Evolutionary conservation across 345 rosid species (phyloP), one percentile per base, ranked within the genome.

Genomic region (Gossypium mustelinum): DNA sequence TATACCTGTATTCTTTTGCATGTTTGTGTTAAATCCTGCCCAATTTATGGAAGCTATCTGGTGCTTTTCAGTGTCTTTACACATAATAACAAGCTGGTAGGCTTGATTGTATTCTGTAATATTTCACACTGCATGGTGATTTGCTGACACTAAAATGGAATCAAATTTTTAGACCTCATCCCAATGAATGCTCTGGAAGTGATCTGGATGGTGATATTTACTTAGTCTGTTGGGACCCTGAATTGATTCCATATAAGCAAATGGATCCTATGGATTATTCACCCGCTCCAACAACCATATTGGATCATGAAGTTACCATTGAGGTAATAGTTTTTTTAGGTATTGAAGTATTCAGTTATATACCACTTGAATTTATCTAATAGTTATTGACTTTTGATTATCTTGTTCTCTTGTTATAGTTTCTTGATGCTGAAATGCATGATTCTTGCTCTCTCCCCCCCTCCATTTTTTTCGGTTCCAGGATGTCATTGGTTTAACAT

Each of bases 121-220:
- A 11, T 43, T 43, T 43, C 12, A 44, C 17, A 9, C 13, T 67
- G 55, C 71, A 67, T 25, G 13, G 18, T 22, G 11, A 47, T 67
- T 67, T 45, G 47, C 55, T 47, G 2, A 63, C 68, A 7, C 48
- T 4, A 20, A n/a, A 22, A 44, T 10, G 22, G 54, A 20, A 45
- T 20, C 9, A 44, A 20, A 7, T 45, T 67, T 6, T 22, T 47
- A 80, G 85, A 57, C 87, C 86, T 3, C 86, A 84, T 56, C 72
- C 84, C 0, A 81, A 84, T 76, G 86, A 82, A 71, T 79, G 82
- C 22, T 82, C 85, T 27, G 85, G 85, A 59, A 79, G 85, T 61
- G 85, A 82, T 65, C 54, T 82, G 44, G 85, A 83, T 74, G 86
- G 86, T 4, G 86, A 81, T 71, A 55, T 81, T 20, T 82, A 84